phyloP scores from a whole-genome alignment of 1,284 basidiomycete species.

The Lentinula novae-zelandiae region DNA sequence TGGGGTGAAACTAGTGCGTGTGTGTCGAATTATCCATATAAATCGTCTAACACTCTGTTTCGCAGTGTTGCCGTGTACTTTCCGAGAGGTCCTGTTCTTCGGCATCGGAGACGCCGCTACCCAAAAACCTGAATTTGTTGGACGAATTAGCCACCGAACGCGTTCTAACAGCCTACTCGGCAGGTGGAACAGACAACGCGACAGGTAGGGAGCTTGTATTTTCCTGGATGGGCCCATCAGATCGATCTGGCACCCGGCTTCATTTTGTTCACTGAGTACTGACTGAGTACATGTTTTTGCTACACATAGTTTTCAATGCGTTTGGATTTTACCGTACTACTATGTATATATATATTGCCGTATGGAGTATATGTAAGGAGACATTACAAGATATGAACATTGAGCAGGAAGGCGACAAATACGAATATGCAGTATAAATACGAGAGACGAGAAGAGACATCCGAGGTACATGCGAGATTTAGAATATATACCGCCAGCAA shows the following conservation, averaged over 20 bases:
- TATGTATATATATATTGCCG: not conserved
- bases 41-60: not conserved
- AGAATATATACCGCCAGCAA: no score
- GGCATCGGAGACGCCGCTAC: slow-evolving; percentile 49
- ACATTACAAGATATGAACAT: no score
- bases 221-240: slow-evolving; percentile 28
- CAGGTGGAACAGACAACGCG: slow-evolving; percentile 26
- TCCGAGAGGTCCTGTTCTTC: slow-evolving; percentile 33
- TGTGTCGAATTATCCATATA: not conserved
- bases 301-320: no score
- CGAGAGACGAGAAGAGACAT: no score
- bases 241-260: not conserved
- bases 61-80: slow-evolving; percentile 57
- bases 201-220: slow-evolving; percentile 29
- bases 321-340: no score
- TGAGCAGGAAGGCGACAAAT: no score
- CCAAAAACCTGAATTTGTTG: slow-evolving; percentile 50
- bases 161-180: slow-evolving; percentile 51
- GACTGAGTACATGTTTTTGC: not conserved
- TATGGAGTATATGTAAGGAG: no score
- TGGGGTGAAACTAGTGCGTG: slow-evolving; percentile 78
- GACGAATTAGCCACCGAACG: slow-evolving; percentile 74
- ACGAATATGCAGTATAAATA: not conserved
- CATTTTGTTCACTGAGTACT: not conserved
- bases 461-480: not conserved